Evolutionary conservation across 108 stramenopile species (phyloP).

Genomic region (Stephanodiscus minutulus): DNA sequence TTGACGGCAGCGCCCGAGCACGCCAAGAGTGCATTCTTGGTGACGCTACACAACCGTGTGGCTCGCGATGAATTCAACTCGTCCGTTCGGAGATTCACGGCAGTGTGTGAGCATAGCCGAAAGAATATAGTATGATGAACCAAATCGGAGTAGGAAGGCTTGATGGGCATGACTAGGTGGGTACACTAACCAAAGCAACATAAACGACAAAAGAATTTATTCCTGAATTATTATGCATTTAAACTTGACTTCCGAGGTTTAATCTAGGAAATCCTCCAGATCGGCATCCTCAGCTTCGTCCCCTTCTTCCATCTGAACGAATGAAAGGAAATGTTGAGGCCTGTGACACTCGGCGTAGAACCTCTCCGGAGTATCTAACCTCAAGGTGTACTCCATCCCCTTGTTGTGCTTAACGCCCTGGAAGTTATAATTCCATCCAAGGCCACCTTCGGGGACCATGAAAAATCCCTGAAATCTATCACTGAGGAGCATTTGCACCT

Average conservation of each 20-base stretch:
- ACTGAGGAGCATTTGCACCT: constrained; percentile 97
- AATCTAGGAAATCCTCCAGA: constrained; percentile 86
- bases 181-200: too few species aligned
- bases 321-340: constrained; percentile 98
- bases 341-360: constrained; percentile 98
- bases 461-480: constrained; percentile 99
- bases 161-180: background rate
- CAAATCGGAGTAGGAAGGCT: background rate
- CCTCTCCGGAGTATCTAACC: constrained; percentile 85
- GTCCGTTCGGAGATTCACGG: constrained; percentile 66
- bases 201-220: too few species aligned
- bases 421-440: constrained; percentile 99
- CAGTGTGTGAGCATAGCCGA: constrained; percentile 67
- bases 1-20: constrained; percentile 62
- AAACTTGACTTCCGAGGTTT: background rate
- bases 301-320: constrained; percentile 94
- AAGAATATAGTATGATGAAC: constrained; percentile 14
- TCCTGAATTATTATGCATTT: too few species aligned
- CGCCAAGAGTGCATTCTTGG: constrained; percentile 60
- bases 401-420: constrained; percentile 95
- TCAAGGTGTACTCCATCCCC: constrained; percentile 92
- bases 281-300: constrained; percentile 87
- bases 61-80: constrained; percentile 75
- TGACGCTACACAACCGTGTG: constrained; percentile 51
- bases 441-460: constrained; percentile 92